phyloP scores from a whole-genome alignment of 1,139 yeast genomes.

The Saccharomyces hybrid region DNA sequence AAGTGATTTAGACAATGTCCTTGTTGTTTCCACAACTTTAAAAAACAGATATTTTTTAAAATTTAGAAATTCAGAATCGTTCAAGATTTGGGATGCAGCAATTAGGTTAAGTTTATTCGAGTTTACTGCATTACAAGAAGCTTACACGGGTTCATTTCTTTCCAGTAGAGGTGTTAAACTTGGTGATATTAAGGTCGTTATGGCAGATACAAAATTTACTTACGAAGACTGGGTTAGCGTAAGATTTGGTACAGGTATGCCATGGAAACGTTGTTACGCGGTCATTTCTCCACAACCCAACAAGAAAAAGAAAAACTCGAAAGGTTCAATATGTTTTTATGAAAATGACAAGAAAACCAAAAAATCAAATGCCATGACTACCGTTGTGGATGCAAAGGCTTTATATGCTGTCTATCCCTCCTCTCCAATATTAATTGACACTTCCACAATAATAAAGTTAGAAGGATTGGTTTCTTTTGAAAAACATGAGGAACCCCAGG shows the following conservation, averaged over 20 bases:
- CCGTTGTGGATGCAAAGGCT: constrained; percentile 58
- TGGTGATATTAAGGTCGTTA: constrained; percentile 75
- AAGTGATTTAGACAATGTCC: constrained; percentile 56
- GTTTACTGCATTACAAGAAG: constrained; percentile 76
- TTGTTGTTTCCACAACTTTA: constrained; percentile 82
- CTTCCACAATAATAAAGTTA: constrained; percentile 77
- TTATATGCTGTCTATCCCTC: constrained; percentile 94
- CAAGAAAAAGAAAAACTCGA: constrained; percentile 39
- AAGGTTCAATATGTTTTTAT: constrained; percentile 53
- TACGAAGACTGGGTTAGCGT: constrained; percentile 95
- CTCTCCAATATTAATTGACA: constrained; percentile 68
- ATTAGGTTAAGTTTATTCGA: constrained; percentile 74
- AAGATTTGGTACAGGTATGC: constrained; percentile 93
- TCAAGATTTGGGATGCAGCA: constrained; percentile 67
- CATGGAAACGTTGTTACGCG: constrained; percentile 91
- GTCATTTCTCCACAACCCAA: constrained; percentile 69
- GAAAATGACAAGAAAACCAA: constrained; percentile 52
- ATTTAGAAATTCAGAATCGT: constrained; percentile 51
- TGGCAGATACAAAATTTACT: constrained; percentile 75
- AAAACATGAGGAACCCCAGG: constrained; percentile 51
- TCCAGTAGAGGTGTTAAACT: constrained; percentile 81
- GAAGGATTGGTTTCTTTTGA: constrained; percentile 70
- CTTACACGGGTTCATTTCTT: constrained; percentile 87
- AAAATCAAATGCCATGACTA: constrained; percentile 71
- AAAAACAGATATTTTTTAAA: constrained; percentile 81